Evolutionary conservation across 495 filamentous ascomycete species (phyloP).

Genomic region (Neurospora terricola): DNA sequence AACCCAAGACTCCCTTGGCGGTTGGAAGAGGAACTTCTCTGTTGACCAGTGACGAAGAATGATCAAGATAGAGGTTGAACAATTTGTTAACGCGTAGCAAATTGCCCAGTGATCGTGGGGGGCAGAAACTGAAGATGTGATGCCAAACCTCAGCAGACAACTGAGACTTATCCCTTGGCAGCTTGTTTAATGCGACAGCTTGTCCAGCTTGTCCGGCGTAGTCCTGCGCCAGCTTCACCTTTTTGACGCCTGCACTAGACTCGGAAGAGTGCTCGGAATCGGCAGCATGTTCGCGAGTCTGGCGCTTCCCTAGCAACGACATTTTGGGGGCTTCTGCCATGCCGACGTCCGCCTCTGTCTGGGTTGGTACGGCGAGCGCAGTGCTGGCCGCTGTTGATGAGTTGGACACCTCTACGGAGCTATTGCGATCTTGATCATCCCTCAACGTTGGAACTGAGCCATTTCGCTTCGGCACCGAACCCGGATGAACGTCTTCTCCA

Average conservation of each 20-base stretch:
- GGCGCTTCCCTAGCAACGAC: slow-evolving; percentile 24
- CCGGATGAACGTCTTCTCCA: background rate
- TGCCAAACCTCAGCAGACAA: slow-evolving; percentile 46
- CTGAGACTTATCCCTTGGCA: slow-evolving; percentile 25
- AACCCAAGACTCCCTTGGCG: slow-evolving; percentile 9
- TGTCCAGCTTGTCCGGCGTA: slow-evolving; percentile 1
- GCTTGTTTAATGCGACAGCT: slow-evolving; percentile 4
- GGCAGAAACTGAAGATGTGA: slow-evolving; percentile 43
- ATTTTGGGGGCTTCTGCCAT: slow-evolving; percentile 8
- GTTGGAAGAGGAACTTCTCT: slow-evolving; percentile 15
- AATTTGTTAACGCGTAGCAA: slow-evolving; percentile 42
- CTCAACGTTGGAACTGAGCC: background rate
- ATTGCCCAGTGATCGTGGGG: slow-evolving; percentile 38
- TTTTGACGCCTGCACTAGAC: slow-evolving; percentile 19
- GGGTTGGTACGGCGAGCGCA: background rate
- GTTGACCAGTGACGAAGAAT: slow-evolving; percentile 20
- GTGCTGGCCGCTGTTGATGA: background rate
- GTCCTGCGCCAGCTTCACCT: slow-evolving; percentile 25
- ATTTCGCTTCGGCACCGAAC: background rate
- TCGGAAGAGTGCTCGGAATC: background rate
- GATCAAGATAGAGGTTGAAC: slow-evolving; percentile 45
- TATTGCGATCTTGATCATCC: background rate
- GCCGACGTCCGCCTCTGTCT: slow-evolving; percentile 4
- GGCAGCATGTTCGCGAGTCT: slow-evolving; percentile 10
- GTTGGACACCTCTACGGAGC: background rate